A percentile compares a stretch with the other conserved stretches of the same genome.
Evolutionary conservation across 768 basidiomycete species (phyloP).

Genomic region (Suillus variegatus): DNA sequence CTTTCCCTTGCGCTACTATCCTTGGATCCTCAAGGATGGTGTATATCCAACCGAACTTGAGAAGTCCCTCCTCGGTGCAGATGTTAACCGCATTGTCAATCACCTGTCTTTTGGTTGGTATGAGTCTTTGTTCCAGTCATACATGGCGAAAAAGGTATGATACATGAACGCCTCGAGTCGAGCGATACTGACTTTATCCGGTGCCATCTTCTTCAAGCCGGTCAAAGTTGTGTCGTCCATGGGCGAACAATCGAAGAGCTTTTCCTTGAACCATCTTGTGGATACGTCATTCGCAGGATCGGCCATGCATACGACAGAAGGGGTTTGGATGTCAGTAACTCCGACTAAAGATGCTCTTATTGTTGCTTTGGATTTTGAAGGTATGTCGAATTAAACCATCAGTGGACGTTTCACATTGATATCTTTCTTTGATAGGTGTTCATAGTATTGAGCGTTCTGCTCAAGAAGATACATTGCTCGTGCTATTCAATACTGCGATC

Average conservation of each 20-base stretch:
- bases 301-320: conserved; percentile 68
- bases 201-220: conserved; percentile 36
- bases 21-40: conserved; percentile 48
- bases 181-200: background rate
- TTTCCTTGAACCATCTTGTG: conserved; percentile 56
- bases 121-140: conserved; percentile 62
- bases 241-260: conserved; percentile 69
- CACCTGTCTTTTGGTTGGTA: conserved; percentile 63
- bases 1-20: no score
- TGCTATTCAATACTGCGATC: conserved; percentile 64
- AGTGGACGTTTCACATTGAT: conserved; percentile 8
- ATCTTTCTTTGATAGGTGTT: conserved; percentile 37
- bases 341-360: conserved; percentile 55
- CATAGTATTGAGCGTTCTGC: conserved; percentile 65
- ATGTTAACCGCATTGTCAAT: conserved; percentile 58
- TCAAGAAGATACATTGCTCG: conserved; percentile 64
- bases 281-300: conserved; percentile 69
- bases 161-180: background rate
- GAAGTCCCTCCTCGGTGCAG: conserved; percentile 55
- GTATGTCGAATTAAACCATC: conserved; percentile 23
- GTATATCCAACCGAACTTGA: conserved; percentile 52
- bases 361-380: conserved; percentile 67
- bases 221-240: conserved; percentile 68
- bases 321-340: conserved; percentile 69
- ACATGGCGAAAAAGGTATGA: conserved; percentile 55